phyloP scores from a whole-genome alignment of 164 flowering plant genomes.

The Sextonia rubra region DNA sequence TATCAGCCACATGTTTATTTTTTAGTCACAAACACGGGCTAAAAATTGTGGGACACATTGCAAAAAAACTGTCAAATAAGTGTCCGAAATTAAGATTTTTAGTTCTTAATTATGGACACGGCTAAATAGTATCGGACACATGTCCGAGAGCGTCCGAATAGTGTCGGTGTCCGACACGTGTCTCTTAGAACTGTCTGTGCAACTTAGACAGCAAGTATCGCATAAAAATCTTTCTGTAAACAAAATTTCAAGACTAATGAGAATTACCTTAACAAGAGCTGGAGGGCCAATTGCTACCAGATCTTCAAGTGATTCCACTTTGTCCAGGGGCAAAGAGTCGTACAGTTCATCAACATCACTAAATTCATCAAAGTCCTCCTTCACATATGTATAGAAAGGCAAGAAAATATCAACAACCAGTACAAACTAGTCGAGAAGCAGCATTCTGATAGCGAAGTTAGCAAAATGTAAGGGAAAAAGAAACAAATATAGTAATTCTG shows the following conservation, averaged over 20 bases:
- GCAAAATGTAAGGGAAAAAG: neutral
- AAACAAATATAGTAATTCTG: neutral
- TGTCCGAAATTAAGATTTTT: no score
- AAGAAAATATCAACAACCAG: neutral
- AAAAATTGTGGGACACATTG: no score
- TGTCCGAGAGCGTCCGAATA: no score
- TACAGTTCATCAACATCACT: constrained; percentile 93
- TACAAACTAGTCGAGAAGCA: neutral
- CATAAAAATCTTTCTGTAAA: neutral
- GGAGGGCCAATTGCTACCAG: constrained; percentile 79
- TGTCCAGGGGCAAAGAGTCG: constrained; percentile 72
- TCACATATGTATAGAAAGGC: constrained; percentile 14
- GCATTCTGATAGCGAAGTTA: neutral
- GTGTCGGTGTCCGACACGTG: no score
- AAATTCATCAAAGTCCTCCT: constrained; percentile 99
- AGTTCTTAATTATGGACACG: no score
- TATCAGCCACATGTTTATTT: no score
- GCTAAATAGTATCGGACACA: no score
- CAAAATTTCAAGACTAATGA: neutral
- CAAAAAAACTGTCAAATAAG: no score
- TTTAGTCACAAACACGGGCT: no score
- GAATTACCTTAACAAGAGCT: constrained; percentile 71
- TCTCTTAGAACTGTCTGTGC: no score
- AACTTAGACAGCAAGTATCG: no score
- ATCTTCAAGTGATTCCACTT: constrained; percentile 95